Evolutionary conservation across 2,329 filamentous ascomycete genomes (phyloP).

Genomic region (Phoma sp.): DNA sequence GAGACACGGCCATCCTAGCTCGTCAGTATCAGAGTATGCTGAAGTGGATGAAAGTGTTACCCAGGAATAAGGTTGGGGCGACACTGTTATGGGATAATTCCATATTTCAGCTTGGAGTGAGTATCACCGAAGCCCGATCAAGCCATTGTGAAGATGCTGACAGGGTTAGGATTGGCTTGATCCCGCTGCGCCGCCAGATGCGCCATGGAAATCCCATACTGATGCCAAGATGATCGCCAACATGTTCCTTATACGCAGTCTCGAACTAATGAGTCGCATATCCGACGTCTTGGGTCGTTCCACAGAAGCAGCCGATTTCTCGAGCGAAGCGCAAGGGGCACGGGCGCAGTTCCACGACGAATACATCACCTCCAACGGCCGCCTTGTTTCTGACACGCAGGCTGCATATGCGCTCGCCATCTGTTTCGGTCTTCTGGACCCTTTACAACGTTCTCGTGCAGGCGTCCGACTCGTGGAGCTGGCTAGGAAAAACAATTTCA

Average conservation of each 20-base stretch:
- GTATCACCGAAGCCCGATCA: background rate
- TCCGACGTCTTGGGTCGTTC: background rate
- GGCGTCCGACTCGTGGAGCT: background rate
- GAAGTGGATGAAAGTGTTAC: background rate
- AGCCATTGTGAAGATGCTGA: constrained; percentile 53
- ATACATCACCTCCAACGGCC: background rate
- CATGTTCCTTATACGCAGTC: constrained; percentile 1
- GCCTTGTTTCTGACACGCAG: background rate
- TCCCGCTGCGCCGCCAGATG: constrained; percentile 10
- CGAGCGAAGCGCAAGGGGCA: background rate
- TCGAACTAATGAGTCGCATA: background rate
- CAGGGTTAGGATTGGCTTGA: constrained; percentile 41
- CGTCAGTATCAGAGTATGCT: constrained; percentile 4
- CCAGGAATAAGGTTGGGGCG: background rate
- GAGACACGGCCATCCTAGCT: background rate
- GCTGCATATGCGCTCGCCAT: background rate
- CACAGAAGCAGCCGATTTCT: background rate
- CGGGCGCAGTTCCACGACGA: background rate
- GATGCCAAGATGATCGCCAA: constrained; percentile 2
- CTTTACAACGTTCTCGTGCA: background rate
- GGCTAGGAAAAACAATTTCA: constrained; percentile 3
- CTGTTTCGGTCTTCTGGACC: background rate
- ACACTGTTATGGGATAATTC: background rate
- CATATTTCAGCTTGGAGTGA: constrained; percentile 2
- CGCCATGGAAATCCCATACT: constrained; percentile 20